Conservation (phyloP, 2,329 filamentous ascomycete species). For the Ophiosphaerella korrae region DNA sequence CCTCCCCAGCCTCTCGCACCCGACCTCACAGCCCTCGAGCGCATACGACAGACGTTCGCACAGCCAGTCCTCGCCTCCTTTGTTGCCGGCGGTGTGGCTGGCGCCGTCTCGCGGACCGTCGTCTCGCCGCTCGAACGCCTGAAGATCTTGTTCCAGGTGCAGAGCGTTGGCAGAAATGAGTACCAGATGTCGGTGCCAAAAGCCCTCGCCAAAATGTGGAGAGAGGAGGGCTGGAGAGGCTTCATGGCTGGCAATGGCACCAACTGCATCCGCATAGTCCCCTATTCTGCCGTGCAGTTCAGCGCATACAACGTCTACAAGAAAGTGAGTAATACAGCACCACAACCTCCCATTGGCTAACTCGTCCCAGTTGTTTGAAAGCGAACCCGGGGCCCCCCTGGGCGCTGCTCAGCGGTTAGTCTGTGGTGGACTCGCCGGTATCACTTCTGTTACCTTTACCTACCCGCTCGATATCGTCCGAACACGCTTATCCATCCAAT, state of each 20-base stretch:
- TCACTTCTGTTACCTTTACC: conserved; percentile 93
- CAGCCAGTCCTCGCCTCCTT: conserved; percentile 91
- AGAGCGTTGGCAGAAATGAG: conserved; percentile 86
- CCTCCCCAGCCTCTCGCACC: conserved; percentile 20
- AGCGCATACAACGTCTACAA: conserved; percentile 98
- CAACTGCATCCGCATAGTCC: conserved; percentile 97
- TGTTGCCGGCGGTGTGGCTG: conserved; percentile 89
- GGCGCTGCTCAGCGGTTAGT: conserved; percentile 74
- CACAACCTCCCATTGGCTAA: conserved; percentile 13
- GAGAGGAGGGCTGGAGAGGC: conserved; percentile 92
- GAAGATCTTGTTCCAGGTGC: conserved; percentile 97
- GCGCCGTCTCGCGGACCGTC: conserved; percentile 95
- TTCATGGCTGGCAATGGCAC: conserved; percentile 98
- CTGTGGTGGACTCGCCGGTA: conserved; percentile 90
- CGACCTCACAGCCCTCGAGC: conserved; percentile 29
- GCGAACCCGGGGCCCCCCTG: conserved; percentile 74
- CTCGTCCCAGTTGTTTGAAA: conserved; percentile 71
- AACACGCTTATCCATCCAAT: conserved; percentile 93
- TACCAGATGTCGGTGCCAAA: conserved; percentile 92
- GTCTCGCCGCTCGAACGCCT: conserved; percentile 94
- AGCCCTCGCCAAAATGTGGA: conserved; percentile 93
- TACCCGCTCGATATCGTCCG: conserved; percentile 98
- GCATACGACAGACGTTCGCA: conserved; percentile 58
- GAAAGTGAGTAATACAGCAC: conserved; percentile 62
- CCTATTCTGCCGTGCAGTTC: conserved; percentile 97